These are phyloP conservation scores for Periconia sp. DNA, from an alignment of 2,329 filamentous ascomycete species.

Conservation along the genomic window DNA sequence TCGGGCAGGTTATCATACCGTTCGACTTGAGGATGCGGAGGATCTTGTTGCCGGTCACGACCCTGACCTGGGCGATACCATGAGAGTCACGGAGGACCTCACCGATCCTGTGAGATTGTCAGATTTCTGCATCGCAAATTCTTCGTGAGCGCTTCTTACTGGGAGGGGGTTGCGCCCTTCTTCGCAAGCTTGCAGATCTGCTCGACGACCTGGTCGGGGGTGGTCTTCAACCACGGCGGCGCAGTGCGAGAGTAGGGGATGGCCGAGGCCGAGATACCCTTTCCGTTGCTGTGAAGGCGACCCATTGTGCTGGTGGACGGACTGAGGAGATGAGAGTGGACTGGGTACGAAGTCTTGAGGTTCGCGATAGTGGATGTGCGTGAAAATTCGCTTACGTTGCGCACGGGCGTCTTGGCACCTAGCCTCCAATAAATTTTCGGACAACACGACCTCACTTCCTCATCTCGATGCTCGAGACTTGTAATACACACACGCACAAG, in stretches of 20 bases:
- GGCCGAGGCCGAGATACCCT: slow-evolving; percentile 96
- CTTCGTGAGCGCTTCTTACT: too few relatives aligned
- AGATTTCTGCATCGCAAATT: not conserved
- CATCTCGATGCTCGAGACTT: not conserved
- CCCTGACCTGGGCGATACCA: slow-evolving; percentile 96
- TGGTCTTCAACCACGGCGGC: slow-evolving; percentile 98
- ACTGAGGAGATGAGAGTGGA: too few relatives aligned
- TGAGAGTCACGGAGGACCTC: slow-evolving; percentile 97
- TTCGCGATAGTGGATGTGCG: slow-evolving; percentile 15
- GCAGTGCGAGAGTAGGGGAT: slow-evolving; percentile 94
- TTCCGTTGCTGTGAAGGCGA: slow-evolving; percentile 99
- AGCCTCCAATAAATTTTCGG: slow-evolving; percentile 10
- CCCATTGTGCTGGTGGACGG: slow-evolving; percentile 70
- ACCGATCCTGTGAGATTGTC: slow-evolving; percentile 70
- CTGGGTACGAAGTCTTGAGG: slow-evolving; percentile 21
- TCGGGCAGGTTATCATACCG: slow-evolving; percentile 72
- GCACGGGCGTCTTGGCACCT: slow-evolving; percentile 17
- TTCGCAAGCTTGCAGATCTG: slow-evolving; percentile 99
- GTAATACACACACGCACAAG: not conserved
- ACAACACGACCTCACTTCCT: slow-evolving; percentile 6
- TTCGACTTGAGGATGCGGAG: slow-evolving; percentile 97
- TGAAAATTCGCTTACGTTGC: slow-evolving; percentile 31
- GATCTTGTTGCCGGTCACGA: slow-evolving; percentile 90
- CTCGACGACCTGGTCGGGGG: slow-evolving; percentile 96
- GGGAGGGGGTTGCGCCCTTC: slow-evolving; percentile 97